Evolutionary conservation across 129 eudicot species (phyloP).

Genomic region (Apium graveolens): DNA sequence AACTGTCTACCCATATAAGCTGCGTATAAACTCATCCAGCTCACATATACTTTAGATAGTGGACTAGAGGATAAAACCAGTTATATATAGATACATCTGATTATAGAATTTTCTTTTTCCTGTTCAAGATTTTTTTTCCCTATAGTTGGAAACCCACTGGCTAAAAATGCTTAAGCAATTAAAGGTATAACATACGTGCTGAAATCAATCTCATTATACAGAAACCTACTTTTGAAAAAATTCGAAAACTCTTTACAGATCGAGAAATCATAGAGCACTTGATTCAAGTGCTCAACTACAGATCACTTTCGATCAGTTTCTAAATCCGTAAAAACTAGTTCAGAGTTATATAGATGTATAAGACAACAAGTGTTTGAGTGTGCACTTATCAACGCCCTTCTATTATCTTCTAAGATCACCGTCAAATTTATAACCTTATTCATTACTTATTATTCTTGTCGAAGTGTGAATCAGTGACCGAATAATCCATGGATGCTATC

Average conservation of each 20-base stretch:
- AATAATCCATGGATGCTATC: conserved; percentile 1
- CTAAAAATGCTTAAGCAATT: neutral
- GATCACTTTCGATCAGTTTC: too few species aligned
- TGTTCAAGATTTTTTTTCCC: too few species aligned
- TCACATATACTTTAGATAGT: neutral
- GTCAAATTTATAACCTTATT: neutral
- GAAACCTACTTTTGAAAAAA: too few species aligned
- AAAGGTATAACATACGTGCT: neutral
- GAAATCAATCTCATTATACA: too few species aligned
- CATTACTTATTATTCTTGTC: neutral
- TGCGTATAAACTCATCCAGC: neutral
- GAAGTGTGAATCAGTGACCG: neutral
- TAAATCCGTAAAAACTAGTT: too few species aligned
- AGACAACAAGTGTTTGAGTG: too few species aligned
- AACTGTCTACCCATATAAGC: neutral
- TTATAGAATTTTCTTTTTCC: neutral
- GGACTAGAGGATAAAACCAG: neutral
- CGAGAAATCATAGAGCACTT: too few species aligned
- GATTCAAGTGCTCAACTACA: too few species aligned
- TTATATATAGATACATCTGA: too few species aligned
- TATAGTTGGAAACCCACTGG: neutral
- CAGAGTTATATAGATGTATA: too few species aligned
- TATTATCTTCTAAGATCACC: neutral
- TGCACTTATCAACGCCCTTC: neutral
- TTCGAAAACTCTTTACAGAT: too few species aligned